Base-by-base conservation (phyloP, 2,329 filamentous ascomycete genomes). In the Xylaria sp. region DNA sequence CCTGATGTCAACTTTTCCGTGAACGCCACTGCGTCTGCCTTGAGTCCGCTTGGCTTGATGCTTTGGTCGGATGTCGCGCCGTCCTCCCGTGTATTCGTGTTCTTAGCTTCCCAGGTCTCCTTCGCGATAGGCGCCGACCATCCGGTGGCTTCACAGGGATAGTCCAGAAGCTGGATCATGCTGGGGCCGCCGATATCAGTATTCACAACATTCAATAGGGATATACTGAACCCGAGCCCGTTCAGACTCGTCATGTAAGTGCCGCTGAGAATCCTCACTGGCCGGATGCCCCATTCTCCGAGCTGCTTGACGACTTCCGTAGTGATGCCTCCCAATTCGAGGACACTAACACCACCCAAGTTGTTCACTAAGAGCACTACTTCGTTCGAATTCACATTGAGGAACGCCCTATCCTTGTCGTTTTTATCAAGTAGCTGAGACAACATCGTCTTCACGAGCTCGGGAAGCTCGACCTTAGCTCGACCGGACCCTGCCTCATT, bases 211-310 rank as follows among this genome's bases (percentile, higher is more conserved):
- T 90, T 92, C 33, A 94, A 83, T 40, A 94, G 79, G 6, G 88
- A 87, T 73, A 93, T 88, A 78, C 90, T 93, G 80, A 94, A 94
- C 5, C 92, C 92, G 6, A 91, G 82, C 0, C 90, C 91, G 77
- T 94, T 93, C 67, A 94, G 81, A 71, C 90, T 93, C 5, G 92
- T 94, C 91, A 93, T 93, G 79, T 89, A 93, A 0, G 90, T 92
- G 36, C 92, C 92, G 58, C 86, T 84, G 59, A 93, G 80, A 71
- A 92, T 85, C 56, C 92, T 83, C 17, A 88, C 87, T 0, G 91
- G 90, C 40, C 82, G 84, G 75, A 93, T 89, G 69, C 82, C 82
- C 77, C 88, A 88, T 65, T 80, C 80, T 44, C 82, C 82, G 53
- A 93, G 82, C 80, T 93, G 91, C 59, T 82, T 80, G 4, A 88